These are phyloP conservation scores for Leishmania amazonensis DNA, from an alignment of 208 protist genomes.

Conservation along the genomic window DNA sequence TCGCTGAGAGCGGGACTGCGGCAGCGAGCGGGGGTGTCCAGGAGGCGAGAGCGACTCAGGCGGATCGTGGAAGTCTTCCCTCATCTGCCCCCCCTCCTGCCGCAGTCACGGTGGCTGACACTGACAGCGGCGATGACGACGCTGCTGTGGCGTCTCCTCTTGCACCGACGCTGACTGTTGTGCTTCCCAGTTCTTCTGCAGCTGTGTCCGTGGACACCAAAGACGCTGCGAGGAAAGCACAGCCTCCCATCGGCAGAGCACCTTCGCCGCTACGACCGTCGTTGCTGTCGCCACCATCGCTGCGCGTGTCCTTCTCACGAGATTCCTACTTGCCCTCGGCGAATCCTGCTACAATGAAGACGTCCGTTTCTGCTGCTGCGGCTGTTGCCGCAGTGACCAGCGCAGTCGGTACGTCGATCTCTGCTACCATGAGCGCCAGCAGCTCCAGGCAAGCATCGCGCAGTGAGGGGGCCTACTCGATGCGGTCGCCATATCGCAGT, in stretches of 20 bases:
- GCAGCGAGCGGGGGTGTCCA: background rate
- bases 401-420: background rate
- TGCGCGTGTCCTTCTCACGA: conserved; percentile 29
- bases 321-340: conserved; percentile 14
- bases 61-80: background rate
- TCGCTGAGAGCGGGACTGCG: background rate
- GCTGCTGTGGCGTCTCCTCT: background rate
- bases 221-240: background rate
- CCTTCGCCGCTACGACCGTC: background rate
- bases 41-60: background rate
- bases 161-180: background rate
- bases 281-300: conserved; percentile 17
- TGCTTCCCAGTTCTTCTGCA: background rate
- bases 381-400: background rate
- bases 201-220: background rate
- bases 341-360: background rate
- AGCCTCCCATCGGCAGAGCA: background rate
- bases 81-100: background rate
- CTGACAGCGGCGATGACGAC: background rate
- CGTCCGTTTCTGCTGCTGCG: background rate
- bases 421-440: background rate
- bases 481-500: background rate
- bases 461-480: background rate
- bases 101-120: background rate
- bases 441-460: background rate